These are phyloP conservation scores for Cymbopogon citratus DNA, from an alignment of 176 grass and related monocot species.

Conservation along the genomic window DNA sequence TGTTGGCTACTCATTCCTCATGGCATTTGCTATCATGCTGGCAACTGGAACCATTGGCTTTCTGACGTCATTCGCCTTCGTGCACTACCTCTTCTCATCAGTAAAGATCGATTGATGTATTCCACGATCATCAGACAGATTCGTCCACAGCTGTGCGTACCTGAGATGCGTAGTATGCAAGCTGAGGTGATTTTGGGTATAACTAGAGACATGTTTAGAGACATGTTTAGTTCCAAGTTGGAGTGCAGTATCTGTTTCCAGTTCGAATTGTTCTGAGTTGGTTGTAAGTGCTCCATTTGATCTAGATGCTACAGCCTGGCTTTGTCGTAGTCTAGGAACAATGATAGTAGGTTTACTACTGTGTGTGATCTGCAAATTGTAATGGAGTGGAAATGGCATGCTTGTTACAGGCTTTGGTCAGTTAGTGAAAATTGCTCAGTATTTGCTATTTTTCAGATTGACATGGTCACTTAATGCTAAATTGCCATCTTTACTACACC, in stretches of 20 bases:
- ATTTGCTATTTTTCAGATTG: background rate
- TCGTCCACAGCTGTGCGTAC: background rate
- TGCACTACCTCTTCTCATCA: conserved; percentile 79
- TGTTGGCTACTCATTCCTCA: conserved; percentile 71
- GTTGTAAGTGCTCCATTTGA: background rate
- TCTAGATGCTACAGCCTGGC: conserved; percentile 18
- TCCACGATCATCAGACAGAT: background rate
- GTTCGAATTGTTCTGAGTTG: background rate
- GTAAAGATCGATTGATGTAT: conserved; percentile 86
- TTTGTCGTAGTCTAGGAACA: background rate
- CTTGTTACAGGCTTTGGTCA: background rate
- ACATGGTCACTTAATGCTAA: background rate
- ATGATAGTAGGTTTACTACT: background rate
- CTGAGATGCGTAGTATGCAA: background rate
- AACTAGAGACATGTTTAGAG: background rate
- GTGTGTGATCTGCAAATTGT: conserved; percentile 5
- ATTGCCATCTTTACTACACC: background rate
- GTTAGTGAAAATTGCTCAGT: background rate
- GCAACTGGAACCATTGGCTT: conserved; percentile 76
- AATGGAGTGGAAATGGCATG: conserved; percentile 6
- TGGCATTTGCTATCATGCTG: conserved; percentile 71
- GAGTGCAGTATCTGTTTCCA: background rate
- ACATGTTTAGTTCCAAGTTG: conserved; percentile 14
- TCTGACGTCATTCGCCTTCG: conserved; percentile 67
- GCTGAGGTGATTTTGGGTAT: conserved; percentile 21